Evolutionary conservation across 495 filamentous ascomycete species (phyloP).

Genomic region (Neurospora sp.): DNA sequence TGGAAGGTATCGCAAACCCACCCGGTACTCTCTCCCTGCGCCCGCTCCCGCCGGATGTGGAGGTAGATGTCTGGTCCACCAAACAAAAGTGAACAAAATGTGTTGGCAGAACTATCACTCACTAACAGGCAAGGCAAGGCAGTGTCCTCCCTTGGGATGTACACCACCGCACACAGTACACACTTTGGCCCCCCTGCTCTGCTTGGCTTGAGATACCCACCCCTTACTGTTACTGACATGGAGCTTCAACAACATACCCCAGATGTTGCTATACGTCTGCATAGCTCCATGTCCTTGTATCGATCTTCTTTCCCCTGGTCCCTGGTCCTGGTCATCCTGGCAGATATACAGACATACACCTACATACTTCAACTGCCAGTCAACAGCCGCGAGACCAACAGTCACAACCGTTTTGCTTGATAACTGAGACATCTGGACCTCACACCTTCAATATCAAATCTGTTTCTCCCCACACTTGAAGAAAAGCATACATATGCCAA

Average conservation of each 20-base stretch:
- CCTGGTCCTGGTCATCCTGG: background rate
- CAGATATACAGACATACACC: background rate
- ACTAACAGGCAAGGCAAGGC: background rate
- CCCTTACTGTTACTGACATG: background rate
- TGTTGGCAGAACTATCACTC: constrained; percentile 10
- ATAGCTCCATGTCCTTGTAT: background rate
- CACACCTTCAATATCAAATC: background rate
- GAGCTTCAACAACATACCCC: background rate
- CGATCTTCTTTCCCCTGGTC: background rate
- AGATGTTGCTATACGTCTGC: background rate
- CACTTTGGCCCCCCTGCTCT: background rate
- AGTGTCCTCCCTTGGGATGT: background rate
- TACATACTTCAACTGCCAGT: background rate
- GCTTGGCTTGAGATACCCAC: background rate
- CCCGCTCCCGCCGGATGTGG: constrained; percentile 6
- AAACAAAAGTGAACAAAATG: constrained; percentile 10
- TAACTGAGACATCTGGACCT: background rate
- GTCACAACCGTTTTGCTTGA: background rate
- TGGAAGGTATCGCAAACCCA: constrained; percentile 8
- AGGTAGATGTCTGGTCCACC: constrained; percentile 12
- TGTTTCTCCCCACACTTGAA: background rate
- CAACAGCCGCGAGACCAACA: background rate
- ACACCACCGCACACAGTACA: background rate
- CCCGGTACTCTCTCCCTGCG: constrained; percentile 3
- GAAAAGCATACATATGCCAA: constrained; percentile 1